A percentile compares a stretch with the other conserved stretches of the same genome.
These are phyloP conservation scores for Cytospora schulzeri DNA, from an alignment of 2,329 filamentous ascomycete species.

Conservation along the genomic window DNA sequence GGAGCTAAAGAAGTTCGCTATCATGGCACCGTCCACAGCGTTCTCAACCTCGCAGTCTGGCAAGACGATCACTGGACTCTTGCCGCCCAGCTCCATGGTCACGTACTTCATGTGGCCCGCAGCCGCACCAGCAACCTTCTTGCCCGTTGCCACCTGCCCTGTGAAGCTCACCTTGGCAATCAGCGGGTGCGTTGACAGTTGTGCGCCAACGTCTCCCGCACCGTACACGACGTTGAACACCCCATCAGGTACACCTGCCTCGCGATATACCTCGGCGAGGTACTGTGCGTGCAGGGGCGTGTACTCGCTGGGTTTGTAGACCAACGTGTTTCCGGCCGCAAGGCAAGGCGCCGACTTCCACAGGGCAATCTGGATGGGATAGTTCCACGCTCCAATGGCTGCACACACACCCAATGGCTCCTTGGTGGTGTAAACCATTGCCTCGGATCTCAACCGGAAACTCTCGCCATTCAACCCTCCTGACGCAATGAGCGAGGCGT, in stretches of 20 bases:
- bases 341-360: constrained; percentile 89
- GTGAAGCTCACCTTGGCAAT: constrained; percentile 91
- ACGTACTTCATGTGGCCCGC: constrained; percentile 84
- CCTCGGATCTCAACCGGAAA: constrained; percentile 71
- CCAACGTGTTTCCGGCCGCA: constrained; percentile 85
- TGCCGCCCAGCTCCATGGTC: constrained; percentile 90
- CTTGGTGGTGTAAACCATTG: constrained; percentile 82
- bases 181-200: constrained; percentile 69
- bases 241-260: constrained; percentile 77
- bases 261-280: constrained; percentile 74
- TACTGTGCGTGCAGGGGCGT: constrained; percentile 80
- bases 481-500: constrained; percentile 75
- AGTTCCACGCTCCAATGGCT: constrained; percentile 90
- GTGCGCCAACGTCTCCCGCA: constrained; percentile 74
- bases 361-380: constrained; percentile 85
- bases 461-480: constrained; percentile 82
- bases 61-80: constrained; percentile 78
- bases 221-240: constrained; percentile 89
- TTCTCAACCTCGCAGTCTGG: constrained; percentile 77
- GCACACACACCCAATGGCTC: constrained; percentile 81
- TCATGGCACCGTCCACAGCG: constrained; percentile 88
- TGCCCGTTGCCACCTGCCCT: constrained; percentile 80
- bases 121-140: constrained; percentile 77
- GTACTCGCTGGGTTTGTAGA: constrained; percentile 88
- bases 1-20: constrained; percentile 90